Base-by-base conservation (phyloP, 768 basidiomycete genomes). In the Termitomyces sp. region DNA sequence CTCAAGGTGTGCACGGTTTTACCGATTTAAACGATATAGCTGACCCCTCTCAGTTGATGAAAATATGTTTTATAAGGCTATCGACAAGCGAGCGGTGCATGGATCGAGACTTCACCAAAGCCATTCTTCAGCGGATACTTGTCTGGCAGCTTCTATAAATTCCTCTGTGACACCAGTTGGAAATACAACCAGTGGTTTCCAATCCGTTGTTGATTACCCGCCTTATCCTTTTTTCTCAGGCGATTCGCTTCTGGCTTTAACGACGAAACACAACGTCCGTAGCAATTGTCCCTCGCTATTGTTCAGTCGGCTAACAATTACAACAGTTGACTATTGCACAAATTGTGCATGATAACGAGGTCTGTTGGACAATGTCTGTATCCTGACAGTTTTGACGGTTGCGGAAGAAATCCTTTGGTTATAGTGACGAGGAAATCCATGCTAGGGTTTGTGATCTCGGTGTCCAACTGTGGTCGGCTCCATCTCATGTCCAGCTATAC, bases 1-100 rank as follows among this genome's bases (percentile, higher is more conserved):
- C 94, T 1, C 88, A 94, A 78, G 86, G 90, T 87, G 10, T 30
- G 66, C 49, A 5, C 33, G 12, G 28, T 28, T 9, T 40, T 3
- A 16, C 24, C 12, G 18, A n/a, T 5, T 20, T 4, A 30, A 18
- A 10, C 26, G 43, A 45, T 24, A 40, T 22, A 9, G 10, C 40
- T 13, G 32, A 57, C 52, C 53, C 36, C 13, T 49, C 6, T 51
- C 48, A 90, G 92, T 87, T 55, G 93, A 93, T 64, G 95, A 98
- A 74, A 98, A 98, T 68, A 68, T 97, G 60, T 98, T 92, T 69
- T 98, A 97, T 79, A 93, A 92, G 71, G 86, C 90, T 18, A 90
- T 95, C 28, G 84, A 94, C 71, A 94, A 95, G 72, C 76, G 77
- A 54, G 77, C 75, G 10, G 94, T 94, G 4, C 90, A 93, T 58